Percentiles rank a stretch among this genome's conserved stretches.
Conservation (phyloP, 129 eudicot genomes). For the Logfia minima region DNA sequence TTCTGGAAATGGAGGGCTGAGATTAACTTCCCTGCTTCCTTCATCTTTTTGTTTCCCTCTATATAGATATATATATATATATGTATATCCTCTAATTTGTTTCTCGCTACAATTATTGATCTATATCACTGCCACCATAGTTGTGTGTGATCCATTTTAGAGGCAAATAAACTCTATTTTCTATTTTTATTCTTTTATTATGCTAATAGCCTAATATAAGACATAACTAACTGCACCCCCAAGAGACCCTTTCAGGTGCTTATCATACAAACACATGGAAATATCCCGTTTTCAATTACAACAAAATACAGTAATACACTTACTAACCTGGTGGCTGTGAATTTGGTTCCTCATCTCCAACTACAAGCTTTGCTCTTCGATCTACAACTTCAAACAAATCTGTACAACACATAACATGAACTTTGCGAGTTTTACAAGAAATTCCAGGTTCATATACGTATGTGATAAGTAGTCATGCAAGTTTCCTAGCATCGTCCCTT, state of each 20-base stretch:
- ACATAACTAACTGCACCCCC: background rate
- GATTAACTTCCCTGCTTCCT: too few relatives aligned
- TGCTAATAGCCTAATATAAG: background rate
- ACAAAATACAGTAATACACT: conserved; percentile 18
- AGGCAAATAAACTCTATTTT: background rate
- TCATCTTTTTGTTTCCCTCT: too few relatives aligned
- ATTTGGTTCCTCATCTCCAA: conserved; percentile 74
- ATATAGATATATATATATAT: background rate
- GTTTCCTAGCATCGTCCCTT: conserved; percentile 15
- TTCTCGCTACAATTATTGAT: background rate
- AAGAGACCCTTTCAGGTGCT: background rate
- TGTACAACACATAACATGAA: conserved; percentile 38
- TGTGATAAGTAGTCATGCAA: conserved; percentile 10
- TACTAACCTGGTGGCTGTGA: conserved; percentile 52
- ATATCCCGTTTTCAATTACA: background rate
- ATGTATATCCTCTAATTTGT: background rate
- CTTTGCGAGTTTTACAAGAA: conserved; percentile 1
- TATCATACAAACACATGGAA: conserved; percentile 16
- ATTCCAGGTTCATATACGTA: conserved; percentile 21
- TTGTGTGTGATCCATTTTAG: conserved; percentile 9
- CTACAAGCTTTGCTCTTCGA: conserved; percentile 93
- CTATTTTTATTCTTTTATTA: background rate
- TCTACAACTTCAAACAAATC: conserved; percentile 98
- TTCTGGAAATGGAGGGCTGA: too few relatives aligned
- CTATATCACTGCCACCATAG: conserved; percentile 9